These are phyloP conservation scores for Fusarium globosum DNA, from an alignment of 2,329 filamentous ascomycete species.

Conservation along the genomic window DNA sequence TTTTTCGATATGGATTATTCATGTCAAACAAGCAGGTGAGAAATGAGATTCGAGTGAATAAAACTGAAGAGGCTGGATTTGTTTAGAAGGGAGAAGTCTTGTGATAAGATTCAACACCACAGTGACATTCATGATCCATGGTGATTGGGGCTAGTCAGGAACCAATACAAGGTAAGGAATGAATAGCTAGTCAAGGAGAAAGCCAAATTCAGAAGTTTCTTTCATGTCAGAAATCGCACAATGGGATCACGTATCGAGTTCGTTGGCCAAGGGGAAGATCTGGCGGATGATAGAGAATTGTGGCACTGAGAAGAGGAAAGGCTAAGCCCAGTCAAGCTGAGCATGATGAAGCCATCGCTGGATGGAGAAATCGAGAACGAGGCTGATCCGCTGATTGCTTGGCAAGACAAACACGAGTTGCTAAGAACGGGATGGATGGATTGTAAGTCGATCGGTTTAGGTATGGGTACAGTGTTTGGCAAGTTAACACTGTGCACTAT, in stretches of 20 bases:
- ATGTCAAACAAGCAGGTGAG: neutral
- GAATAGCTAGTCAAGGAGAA: neutral
- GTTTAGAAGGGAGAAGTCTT: constrained; percentile 1
- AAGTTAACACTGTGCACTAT: rapidly evolving
- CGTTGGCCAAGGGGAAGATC: neutral
- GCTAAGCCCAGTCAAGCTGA: constrained; percentile 8
- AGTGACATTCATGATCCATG: constrained; percentile 1
- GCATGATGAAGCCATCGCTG: neutral
- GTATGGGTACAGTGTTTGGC: neutral
- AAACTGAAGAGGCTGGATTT: constrained; percentile 3
- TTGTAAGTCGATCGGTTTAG: constrained; percentile 8
- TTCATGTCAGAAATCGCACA: neutral
- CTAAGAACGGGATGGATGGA: constrained; percentile 3
- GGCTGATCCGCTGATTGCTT: constrained; percentile 9
- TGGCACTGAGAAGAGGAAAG: neutral
- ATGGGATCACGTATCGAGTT: neutral
- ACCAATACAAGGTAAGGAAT: constrained; percentile 17
- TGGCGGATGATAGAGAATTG: constrained; percentile 2
- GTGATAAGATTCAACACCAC: constrained; percentile 21
- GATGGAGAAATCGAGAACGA: neutral
- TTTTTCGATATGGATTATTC: constrained; percentile 28
- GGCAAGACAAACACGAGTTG: constrained; percentile 9
- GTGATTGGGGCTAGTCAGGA: constrained; percentile 3
- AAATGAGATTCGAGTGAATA: neutral
- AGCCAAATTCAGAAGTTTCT: neutral